Evolutionary conservation across 148 eudicot genomes (phyloP), one percentile per base, ranked within the genome.

Genomic region (Fagopyrum tataricum): DNA sequence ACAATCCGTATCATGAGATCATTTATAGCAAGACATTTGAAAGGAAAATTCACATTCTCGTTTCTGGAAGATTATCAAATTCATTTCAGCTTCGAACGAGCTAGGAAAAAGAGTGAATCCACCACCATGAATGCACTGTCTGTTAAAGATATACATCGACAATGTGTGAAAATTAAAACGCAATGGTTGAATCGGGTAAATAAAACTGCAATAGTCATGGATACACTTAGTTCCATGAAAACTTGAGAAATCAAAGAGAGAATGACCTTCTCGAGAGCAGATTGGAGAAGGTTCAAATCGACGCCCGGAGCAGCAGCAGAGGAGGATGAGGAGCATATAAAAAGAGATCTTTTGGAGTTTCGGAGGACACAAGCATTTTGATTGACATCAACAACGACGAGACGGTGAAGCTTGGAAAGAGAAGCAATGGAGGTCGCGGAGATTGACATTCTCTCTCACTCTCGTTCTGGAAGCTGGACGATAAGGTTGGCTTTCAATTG

Each of bases 201-300:
- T 39, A 39, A 15, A 64, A n/a, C 1, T 4, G 48, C 6, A 12
- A 15, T 52, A 68, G 41, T 13, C 8, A 76, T 7, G 11, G 41
- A 43, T 42, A 78, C 47, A 75, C 6, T 13, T 49, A 79, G 56
- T 20, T 72, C 44, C 18, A 48, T 40, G 1, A 76, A 44, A 9
- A 11, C 70, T 44, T 39, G 72, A 49, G 20, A 39, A n/a, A 40
- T 4, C 17, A 31, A 67, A 75, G 69, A 44, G 52, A 71, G 68
- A 37, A 5, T 17, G 42, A 90, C 98, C 88, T 86, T 82, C 15
- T 85, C 86, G 80, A 93, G 81, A 74, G 96, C 94, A 12, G 96
- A 84, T 72, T 89, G 82, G 40, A 93, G 96, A 58, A 87, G 37
- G 64, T 74, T 79, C 41, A 93, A 76, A 74, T 90, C 90, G 72